Base-by-base conservation (phyloP, 2,329 filamentous ascomycete species). In the Calonectria pseudoreteaudii region DNA sequence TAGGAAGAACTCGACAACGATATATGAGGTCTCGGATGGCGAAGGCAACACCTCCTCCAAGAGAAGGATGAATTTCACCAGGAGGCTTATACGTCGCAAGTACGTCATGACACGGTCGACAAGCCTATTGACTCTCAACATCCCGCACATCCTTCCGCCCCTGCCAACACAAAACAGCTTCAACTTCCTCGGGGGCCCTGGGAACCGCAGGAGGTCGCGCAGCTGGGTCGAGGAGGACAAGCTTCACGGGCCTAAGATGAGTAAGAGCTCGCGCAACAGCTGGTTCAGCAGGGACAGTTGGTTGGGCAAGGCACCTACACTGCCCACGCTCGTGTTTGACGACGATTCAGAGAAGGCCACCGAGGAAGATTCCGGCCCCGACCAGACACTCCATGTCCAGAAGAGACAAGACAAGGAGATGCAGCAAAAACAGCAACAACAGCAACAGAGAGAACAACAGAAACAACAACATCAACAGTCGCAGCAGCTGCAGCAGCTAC, bases 181-280 rank as follows among this genome's bases (percentile, higher is more conserved):
- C 34, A 76, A 53, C 16, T 79, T 83, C 41, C 81, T 81, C 74
- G 58, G 80, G 77, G 56, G 36, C 5, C 67, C 83, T 77, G 78
- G 80, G 75, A 78, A 76, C 38, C 75, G 71, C 30, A 76, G 77
- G 23, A 65, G 78, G 11, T 81, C 81, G 66, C 78, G 72, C 56
- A 86, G 84, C 23, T 90, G 87, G 88, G 86, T 89, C 34, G 87
- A 89, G 71, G 88, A 89, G 75, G 88, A 90, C 65, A 85, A 84
- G 68, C 81, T 88, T n/a, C 87, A 89, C 72, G 88, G 88, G 6
- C 87, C 88, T 13, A 84, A 82, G 75, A 79, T 88, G 64, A 83
- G 78, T 47, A 84, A 81, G 72, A 77, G 64, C 56, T 70, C 68
- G 70, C 78, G 79, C 56, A 76, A 81, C 49, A 81, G 77, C 50